Evolutionary conservation across 495 filamentous ascomycete species (phyloP).

Genomic region (Neurospora sp.): DNA sequence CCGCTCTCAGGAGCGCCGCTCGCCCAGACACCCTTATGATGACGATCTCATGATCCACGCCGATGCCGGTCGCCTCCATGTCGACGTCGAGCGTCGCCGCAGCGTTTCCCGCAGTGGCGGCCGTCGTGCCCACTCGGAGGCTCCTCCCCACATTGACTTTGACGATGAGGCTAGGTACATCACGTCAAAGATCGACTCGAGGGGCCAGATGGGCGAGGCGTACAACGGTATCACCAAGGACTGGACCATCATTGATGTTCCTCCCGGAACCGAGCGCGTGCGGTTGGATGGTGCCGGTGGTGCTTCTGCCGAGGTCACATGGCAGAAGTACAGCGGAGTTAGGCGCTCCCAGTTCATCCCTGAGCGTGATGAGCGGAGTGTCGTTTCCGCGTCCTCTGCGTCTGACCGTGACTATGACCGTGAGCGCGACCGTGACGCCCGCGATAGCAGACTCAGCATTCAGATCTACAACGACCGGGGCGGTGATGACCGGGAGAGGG

Average conservation of each 20-base stretch:
- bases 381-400: conserved; percentile 12
- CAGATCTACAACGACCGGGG: conserved; percentile 30
- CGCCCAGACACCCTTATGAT: conserved; percentile 23
- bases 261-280: conserved; percentile 66
- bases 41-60: conserved; percentile 32
- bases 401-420: conserved; percentile 21
- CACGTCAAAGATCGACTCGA: conserved; percentile 46
- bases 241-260: conserved; percentile 72
- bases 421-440: conserved; percentile 25
- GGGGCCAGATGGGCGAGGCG: conserved; percentile 56
- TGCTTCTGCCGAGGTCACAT: conserved; percentile 56
- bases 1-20: conserved; percentile 26
- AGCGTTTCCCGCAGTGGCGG: conserved; percentile 18
- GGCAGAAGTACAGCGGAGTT: conserved; percentile 69
- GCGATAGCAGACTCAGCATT: conserved; percentile 29
- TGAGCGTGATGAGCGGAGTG: conserved; percentile 29
- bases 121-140: conserved; percentile 38
- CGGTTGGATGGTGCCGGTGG: conserved; percentile 65
- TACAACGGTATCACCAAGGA: conserved; percentile 57
- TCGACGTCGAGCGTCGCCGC: conserved; percentile 36
- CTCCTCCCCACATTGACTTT: conserved; percentile 28
- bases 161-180: conserved; percentile 59
- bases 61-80: conserved; percentile 52
- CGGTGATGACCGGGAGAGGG: conserved; percentile 31
- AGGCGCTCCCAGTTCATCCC: conserved; percentile 58